A percentile compares a stretch with the other conserved stretches of the same genome.
phyloP scores from a whole-genome alignment of 164 flowering plant species.

The Cinnamomum chago region DNA sequence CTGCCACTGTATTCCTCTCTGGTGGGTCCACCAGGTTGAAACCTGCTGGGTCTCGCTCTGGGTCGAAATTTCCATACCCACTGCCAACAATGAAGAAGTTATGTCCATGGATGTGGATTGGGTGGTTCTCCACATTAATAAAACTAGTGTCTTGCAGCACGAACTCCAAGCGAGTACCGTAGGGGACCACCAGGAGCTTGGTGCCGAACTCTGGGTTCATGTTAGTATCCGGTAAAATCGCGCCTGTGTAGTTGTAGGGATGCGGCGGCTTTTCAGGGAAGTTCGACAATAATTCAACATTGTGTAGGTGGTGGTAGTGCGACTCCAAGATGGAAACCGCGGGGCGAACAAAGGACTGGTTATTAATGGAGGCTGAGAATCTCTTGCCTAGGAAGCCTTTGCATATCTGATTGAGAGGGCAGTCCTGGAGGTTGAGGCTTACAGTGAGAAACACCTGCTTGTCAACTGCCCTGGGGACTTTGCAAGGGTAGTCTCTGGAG shows the following conservation, averaged over 20 bases:
- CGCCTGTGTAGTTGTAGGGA: constrained; percentile 38
- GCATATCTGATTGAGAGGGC: constrained; percentile 34
- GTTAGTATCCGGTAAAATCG: constrained; percentile 26
- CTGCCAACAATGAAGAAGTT: constrained; percentile 52
- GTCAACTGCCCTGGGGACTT: constrained; percentile 40
- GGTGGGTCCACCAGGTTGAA: constrained; percentile 15
- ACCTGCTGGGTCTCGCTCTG: constrained; percentile 20
- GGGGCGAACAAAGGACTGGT: constrained; percentile 40
- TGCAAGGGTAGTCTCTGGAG: constrained; percentile 33
- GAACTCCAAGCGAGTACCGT: constrained; percentile 37
- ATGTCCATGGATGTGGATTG: constrained; percentile 62
- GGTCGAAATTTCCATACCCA: constrained; percentile 48
- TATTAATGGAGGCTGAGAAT: constrained; percentile 53
- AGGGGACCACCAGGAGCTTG: constrained; percentile 19
- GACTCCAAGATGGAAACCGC: constrained; percentile 26
- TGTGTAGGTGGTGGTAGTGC: constrained; percentile 22
- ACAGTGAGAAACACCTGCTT: constrained; percentile 28
- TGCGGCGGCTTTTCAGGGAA: constrained; percentile 35
- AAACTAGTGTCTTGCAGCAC: constrained; percentile 50
- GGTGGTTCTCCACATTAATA: constrained; percentile 47
- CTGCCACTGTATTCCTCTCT: constrained; percentile 37
- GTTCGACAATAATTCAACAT: not conserved
- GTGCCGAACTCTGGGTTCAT: constrained; percentile 44
- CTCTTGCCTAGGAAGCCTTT: constrained; percentile 31
- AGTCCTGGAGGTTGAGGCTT: constrained; percentile 50